Percentiles rank a stretch among this genome's conserved stretches.
phyloP scores from a whole-genome alignment of 495 filamentous ascomycete genomes.

The Tuber magnatum region DNA sequence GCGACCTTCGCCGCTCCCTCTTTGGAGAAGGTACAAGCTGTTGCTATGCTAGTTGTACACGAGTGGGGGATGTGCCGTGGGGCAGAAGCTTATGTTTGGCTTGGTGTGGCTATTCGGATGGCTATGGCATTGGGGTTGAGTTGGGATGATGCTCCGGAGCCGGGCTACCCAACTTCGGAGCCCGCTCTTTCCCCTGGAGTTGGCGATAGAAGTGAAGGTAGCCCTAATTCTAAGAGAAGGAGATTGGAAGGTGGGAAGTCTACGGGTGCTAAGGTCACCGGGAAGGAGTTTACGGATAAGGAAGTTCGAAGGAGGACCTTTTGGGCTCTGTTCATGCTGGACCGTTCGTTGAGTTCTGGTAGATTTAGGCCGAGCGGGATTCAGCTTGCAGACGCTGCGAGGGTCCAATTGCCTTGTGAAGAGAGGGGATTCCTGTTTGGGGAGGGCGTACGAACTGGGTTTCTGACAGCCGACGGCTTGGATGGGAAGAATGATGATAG shows the following conservation, averaged over 20 bases:
- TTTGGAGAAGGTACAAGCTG: constrained; percentile 65
- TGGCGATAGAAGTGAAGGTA: constrained; percentile 15
- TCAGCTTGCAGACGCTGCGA: constrained; percentile 29
- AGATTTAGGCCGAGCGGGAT: constrained; percentile 44
- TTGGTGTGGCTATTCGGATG: constrained; percentile 68
- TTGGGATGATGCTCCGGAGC: constrained; percentile 31
- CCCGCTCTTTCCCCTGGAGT: constrained; percentile 27
- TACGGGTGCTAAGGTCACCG: constrained; percentile 39
- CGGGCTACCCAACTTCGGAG: constrained; percentile 13
- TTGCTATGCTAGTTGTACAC: constrained; percentile 75
- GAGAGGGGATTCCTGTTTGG: constrained; percentile 61
- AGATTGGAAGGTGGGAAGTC: constrained; percentile 41
- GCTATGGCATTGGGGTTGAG: constrained; percentile 32
- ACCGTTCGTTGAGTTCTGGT: constrained; percentile 69
- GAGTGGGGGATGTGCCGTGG: constrained; percentile 75
- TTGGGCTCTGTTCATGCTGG: constrained; percentile 78
- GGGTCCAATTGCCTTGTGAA: constrained; percentile 60
- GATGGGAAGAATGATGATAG: constrained; percentile 31
- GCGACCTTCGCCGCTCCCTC: constrained; percentile 52
- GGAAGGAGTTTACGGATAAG: constrained; percentile 56
- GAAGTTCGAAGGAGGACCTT: constrained; percentile 76
- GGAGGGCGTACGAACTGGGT: constrained; percentile 57
- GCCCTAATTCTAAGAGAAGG: constrained; percentile 25
- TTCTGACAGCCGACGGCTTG: constrained; percentile 41
- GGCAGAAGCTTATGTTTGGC: constrained; percentile 67